These are phyloP conservation scores for Corymbia citriodora DNA, from an alignment of 441 rosid species.

Conservation along the genomic window DNA sequence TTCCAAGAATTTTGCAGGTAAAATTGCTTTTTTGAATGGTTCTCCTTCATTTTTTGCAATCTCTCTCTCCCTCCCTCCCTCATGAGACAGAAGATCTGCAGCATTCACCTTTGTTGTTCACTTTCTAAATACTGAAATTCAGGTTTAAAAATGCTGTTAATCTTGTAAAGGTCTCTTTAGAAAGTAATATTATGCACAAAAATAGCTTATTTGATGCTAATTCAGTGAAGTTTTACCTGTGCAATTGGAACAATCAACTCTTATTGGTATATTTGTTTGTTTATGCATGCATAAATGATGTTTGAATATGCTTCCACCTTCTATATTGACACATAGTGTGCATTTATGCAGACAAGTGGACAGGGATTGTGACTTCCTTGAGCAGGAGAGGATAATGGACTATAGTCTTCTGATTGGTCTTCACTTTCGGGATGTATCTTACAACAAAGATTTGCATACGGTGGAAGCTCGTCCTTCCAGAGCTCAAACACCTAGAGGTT, in stretches of 20 bases:
- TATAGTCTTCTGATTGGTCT: slow-evolving; percentile 90
- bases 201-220: not conserved
- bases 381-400: slow-evolving; percentile 96
- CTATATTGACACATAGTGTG: not conserved
- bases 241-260: not conserved
- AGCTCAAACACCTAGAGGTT: slow-evolving; percentile 58
- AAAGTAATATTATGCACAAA: not conserved
- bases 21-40: not conserved
- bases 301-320: not conserved
- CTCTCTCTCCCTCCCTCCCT: not conserved
- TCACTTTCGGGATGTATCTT: slow-evolving; percentile 66
- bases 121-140: not conserved
- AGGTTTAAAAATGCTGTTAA: not conserved
- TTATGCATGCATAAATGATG: not conserved
- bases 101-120: not conserved
- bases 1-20: slow-evolving; percentile 95
- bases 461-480: slow-evolving; percentile 36
- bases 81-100: not conserved
- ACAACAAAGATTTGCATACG: slow-evolving; percentile 24
- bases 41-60: not conserved
- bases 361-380: slow-evolving; percentile 90
- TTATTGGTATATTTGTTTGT: not conserved
- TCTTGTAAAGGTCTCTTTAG: not conserved
- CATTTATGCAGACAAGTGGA: slow-evolving; percentile 74
- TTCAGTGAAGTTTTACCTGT: not conserved